Base-by-base conservation (phyloP, 2,329 filamentous ascomycete genomes). In the Pseudocercospora fuligena region DNA sequence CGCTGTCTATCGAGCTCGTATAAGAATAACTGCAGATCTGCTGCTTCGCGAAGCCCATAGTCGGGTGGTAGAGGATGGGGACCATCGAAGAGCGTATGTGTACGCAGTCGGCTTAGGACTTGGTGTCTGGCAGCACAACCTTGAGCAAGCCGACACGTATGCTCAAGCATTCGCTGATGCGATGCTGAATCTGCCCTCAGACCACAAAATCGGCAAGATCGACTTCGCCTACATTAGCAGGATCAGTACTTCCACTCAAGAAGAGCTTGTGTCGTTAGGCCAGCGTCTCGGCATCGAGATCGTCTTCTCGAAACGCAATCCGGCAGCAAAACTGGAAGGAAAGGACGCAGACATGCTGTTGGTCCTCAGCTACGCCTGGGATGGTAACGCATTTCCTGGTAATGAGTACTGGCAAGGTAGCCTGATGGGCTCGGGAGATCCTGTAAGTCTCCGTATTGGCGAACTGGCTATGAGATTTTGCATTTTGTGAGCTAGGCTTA, bases 341-440 rank as follows among this genome's bases (percentile, higher is more conserved):
- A 63, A 69, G 1, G 64, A 65, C 5, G 64, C 62, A 4, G 62
- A 63, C 5, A 59, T 63, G 16, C 67, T 78, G 23, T 69, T 78
- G 16, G 73, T 78, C 23, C 47, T 77, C 57, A 76, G 70, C 49
- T 78, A 76, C 67, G 76, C 76, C 1, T 78, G 76, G 75, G 77
- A 78, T 65, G 75, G 74, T 1, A 78, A 78, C 61, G 67, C 75
- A 3, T 77, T 77, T 57, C 75, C 75, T 1, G 75, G 77, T 2
- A 78, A 78, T 53, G 75, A 78, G 64, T 78, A 76, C 57, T 78
- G 76, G 75, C 40, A 63, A 8, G 74, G 75, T 0, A 68, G 65
- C 29, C 60, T 78, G 51, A 40, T 61, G 4, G 73, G 69, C 0
- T 73, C 70, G 16, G 74, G 76, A 5, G 76, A 78, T 43, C 40